These are phyloP conservation scores for Alternaria arbusti DNA, from an alignment of 2,329 filamentous ascomycete genomes.

Conservation along the genomic window DNA sequence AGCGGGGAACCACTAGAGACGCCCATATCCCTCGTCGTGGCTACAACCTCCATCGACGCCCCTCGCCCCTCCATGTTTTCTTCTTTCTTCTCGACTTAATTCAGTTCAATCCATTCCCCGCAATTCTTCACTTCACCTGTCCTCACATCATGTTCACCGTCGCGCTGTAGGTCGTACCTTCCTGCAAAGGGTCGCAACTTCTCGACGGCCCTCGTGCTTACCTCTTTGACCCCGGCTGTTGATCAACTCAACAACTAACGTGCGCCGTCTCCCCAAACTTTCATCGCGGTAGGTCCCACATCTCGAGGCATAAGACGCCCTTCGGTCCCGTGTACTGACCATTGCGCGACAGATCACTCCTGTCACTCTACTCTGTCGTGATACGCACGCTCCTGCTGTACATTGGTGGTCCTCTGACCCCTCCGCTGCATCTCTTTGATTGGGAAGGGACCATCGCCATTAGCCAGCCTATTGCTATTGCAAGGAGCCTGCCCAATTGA, in stretches of 20 bases:
- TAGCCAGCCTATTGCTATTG: slow-evolving; percentile 10
- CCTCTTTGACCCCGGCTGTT: slow-evolving; percentile 25
- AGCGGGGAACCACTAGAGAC: slow-evolving; percentile 35
- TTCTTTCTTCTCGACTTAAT: slow-evolving; percentile 20
- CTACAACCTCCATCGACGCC: slow-evolving; percentile 33
- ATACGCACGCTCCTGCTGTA: slow-evolving; percentile 20
- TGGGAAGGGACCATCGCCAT: slow-evolving; percentile 17
- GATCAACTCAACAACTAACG: slow-evolving; percentile 28
- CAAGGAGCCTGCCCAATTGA: slow-evolving; percentile 4
- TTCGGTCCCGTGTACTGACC: slow-evolving; percentile 15
- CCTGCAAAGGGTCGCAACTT: slow-evolving; percentile 18
- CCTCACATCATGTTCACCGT: slow-evolving; percentile 19
- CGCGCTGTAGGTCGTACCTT: slow-evolving; percentile 35
- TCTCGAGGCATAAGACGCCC: neutral
- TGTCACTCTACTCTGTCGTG: slow-evolving; percentile 20
- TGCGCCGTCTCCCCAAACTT: slow-evolving; percentile 2
- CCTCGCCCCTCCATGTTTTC: slow-evolving; percentile 26
- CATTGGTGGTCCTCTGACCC: slow-evolving; percentile 6
- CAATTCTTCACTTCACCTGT: slow-evolving; percentile 4
- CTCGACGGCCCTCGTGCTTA: slow-evolving; percentile 15
- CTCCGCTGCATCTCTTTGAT: slow-evolving; percentile 13
- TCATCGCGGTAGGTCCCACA: slow-evolving; percentile 17
- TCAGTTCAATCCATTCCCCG: neutral
- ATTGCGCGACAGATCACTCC: slow-evolving; percentile 20
- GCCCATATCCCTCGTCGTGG: slow-evolving; percentile 40